A percentile compares a stretch with the other conserved stretches of the same genome.
These are phyloP conservation scores for Scenedesmus sp. DNA, from an alignment of 163 green algal genomes.

Conservation along the genomic window DNA sequence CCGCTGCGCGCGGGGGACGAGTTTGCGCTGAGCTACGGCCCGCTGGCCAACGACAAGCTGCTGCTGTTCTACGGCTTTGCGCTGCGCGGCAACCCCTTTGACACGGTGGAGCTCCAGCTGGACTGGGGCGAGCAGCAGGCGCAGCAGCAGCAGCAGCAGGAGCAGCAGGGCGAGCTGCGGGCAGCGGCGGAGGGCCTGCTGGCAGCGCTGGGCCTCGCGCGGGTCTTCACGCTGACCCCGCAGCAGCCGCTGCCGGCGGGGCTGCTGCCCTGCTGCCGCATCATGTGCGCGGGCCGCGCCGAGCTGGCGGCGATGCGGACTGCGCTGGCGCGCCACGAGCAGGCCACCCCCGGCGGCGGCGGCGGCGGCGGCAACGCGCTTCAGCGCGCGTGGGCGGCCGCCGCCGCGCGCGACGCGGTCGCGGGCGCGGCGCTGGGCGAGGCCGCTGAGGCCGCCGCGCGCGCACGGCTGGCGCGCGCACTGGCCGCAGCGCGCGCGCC, in stretches of 20 bases:
- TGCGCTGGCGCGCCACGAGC: background rate
- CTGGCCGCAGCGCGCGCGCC: background rate
- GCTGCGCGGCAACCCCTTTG: slow-evolving; percentile 68
- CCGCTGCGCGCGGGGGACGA: slow-evolving; percentile 56
- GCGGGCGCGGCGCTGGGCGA: background rate
- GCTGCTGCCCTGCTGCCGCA: background rate
- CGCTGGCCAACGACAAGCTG: slow-evolving; percentile 76
- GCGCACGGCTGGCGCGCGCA: background rate
- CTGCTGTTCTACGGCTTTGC: slow-evolving; percentile 85
- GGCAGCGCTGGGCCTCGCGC: background rate
- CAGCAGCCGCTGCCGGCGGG: slow-evolving; percentile 7
- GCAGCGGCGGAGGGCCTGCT: background rate
- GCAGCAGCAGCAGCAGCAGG: slow-evolving; percentile 30
- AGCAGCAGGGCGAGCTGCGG: background rate
- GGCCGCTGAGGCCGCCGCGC: background rate
- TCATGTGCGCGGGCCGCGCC: background rate
- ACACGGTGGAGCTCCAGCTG: slow-evolving; percentile 41
- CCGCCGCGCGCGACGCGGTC: background rate
- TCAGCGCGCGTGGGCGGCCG: slow-evolving; percentile 14
- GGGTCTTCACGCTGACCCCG: background rate
- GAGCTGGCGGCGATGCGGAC: background rate
- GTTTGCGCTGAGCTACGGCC: slow-evolving; percentile 76
- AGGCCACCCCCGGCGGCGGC: background rate
- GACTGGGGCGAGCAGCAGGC: background rate
- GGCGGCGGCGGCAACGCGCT: background rate